Conservation (phyloP, 257 asterid genomes). For the Orobanche coerulescens region DNA sequence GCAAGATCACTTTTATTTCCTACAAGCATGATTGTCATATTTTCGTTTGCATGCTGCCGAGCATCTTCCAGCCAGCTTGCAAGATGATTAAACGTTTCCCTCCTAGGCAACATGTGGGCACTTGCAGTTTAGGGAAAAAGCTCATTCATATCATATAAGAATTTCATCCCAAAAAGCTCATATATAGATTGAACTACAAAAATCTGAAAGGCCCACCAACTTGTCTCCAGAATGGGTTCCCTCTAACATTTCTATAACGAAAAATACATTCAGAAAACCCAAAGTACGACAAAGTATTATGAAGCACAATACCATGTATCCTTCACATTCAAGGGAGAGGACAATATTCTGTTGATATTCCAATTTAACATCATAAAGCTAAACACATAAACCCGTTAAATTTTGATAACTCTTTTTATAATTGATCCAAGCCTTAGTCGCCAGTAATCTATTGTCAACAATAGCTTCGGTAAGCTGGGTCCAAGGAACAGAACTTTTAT, state of each 20-base stretch:
- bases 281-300: too few species aligned
- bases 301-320: too few species aligned
- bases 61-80: conserved; percentile 89
- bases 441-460: neutral
- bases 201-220: neutral
- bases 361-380: neutral
- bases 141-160: neutral
- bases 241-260: neutral
- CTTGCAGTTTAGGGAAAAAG: neutral
- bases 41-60: conserved; percentile 72
- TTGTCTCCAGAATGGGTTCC: neutral
- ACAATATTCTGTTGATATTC: neutral
- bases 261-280: neutral
- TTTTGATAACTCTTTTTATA: neutral
- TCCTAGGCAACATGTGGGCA: conserved; percentile 27
- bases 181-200: neutral
- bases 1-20: conserved; percentile 77
- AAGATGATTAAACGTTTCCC: conserved; percentile 75
- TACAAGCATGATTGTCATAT: conserved; percentile 67
- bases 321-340: too few species aligned
- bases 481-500: neutral
- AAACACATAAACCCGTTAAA: neutral
- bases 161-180: neutral
- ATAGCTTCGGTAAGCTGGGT: neutral
- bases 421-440: neutral